phyloP scores from a whole-genome alignment of 2,329 filamentous ascomycete genomes.

The Epichloe scottii region DNA sequence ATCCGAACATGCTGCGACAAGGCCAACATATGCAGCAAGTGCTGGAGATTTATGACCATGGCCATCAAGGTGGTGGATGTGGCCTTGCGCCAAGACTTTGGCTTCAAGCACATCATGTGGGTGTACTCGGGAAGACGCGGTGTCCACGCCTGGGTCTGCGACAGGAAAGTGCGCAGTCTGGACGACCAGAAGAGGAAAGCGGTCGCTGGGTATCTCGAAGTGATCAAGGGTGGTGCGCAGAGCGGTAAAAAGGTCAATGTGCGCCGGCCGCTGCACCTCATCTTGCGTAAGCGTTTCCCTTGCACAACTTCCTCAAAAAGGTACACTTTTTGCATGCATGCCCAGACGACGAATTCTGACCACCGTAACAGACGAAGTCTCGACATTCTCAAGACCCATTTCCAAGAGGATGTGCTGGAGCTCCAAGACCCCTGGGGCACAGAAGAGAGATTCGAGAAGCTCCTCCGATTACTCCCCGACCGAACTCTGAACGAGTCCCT shows the following conservation, averaged over 20 bases:
- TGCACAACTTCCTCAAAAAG: not conserved
- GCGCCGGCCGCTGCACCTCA: constrained; percentile 78
- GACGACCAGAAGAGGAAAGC: constrained; percentile 77
- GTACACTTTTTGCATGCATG: not conserved
- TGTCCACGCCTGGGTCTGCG: constrained; percentile 96
- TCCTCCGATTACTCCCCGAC: constrained; percentile 79
- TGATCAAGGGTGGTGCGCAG: constrained; percentile 77
- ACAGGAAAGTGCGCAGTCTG: constrained; percentile 71
- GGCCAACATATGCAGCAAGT: constrained; percentile 85
- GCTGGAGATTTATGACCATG: constrained; percentile 97
- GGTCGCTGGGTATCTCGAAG: constrained; percentile 79
- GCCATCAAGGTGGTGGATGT: constrained; percentile 86
- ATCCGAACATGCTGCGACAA: constrained; percentile 91
- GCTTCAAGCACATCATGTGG: constrained; percentile 95
- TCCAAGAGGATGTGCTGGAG: constrained; percentile 68
- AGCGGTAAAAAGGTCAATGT: constrained; percentile 79
- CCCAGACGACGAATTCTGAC: no score
- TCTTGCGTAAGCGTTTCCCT: constrained; percentile 44
- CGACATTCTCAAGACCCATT: constrained; percentile 71
- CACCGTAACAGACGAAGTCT: constrained; percentile 54
- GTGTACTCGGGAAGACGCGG: constrained; percentile 95
- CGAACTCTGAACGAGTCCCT: constrained; percentile 63
- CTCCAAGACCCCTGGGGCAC: constrained; percentile 77
- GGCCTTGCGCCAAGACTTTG: constrained; percentile 85
- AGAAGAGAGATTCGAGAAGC: constrained; percentile 57